Percentiles rank a stretch among this genome's conserved stretches.
phyloP scores from a whole-genome alignment of 2,329 filamentous ascomycete genomes.

The Colletotrichum sp. region DNA sequence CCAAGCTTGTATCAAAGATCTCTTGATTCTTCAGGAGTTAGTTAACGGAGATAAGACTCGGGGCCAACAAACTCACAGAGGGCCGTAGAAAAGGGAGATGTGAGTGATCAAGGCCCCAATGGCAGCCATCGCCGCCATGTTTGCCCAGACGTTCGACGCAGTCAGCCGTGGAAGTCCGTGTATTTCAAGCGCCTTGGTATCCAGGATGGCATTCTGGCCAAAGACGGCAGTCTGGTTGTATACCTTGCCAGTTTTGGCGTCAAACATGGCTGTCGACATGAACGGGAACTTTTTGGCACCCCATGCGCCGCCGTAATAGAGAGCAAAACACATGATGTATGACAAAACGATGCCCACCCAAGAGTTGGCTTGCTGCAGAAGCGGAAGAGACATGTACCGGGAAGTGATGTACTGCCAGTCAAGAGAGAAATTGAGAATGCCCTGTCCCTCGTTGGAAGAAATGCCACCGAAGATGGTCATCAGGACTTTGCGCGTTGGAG shows the following conservation, averaged over 20 bases:
- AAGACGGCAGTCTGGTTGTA: slow-evolving; percentile 51
- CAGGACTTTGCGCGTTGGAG: slow-evolving; percentile 37
- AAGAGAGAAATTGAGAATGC: slow-evolving; percentile 42
- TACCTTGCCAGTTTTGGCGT: slow-evolving; percentile 30
- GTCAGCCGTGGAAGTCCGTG: slow-evolving; percentile 45
- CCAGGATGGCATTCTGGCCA: slow-evolving; percentile 24
- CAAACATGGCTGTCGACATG: slow-evolving; percentile 42
- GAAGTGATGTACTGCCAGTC: slow-evolving; percentile 49
- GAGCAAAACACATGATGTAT: slow-evolving; percentile 39
- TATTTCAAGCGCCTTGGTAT: slow-evolving; percentile 28
- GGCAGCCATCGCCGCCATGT: slow-evolving; percentile 51
- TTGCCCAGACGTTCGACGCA: slow-evolving; percentile 43
- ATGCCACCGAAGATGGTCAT: slow-evolving; percentile 57
- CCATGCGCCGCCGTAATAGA: slow-evolving; percentile 48
- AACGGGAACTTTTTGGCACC: slow-evolving; percentile 27
- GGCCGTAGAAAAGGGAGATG: slow-evolving; percentile 37
- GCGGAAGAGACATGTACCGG: slow-evolving; percentile 17
- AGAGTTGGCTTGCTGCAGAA: slow-evolving; percentile 35
- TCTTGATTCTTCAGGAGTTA: neutral
- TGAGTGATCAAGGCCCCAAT: slow-evolving; percentile 38
- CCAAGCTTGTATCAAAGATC: slow-evolving; percentile 26
- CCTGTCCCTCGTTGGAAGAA: slow-evolving; percentile 39
- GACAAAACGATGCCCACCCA: slow-evolving; percentile 42
- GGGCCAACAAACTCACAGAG: neutral
- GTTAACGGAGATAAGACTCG: fast-evolving